A percentile compares a stretch with the other conserved stretches of the same genome.
Conservation (phyloP, 192 early-diverging fungal genomes). For the Nowakowskiella sp. region DNA sequence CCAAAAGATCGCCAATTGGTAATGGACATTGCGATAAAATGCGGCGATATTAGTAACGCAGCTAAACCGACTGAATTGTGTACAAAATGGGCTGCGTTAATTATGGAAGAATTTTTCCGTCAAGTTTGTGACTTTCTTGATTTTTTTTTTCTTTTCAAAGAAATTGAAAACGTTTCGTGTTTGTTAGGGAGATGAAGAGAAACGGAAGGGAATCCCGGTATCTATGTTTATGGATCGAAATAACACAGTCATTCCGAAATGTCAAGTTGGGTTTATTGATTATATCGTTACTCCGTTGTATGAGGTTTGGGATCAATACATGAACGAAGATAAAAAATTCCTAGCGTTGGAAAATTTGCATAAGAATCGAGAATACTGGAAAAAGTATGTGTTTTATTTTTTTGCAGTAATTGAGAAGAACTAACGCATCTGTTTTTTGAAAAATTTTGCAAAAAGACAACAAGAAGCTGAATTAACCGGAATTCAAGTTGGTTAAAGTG, state of each 20-base stretch:
- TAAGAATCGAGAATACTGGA: constrained; percentile 25
- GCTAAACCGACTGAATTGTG: constrained; percentile 33
- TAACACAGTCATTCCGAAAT: constrained; percentile 42
- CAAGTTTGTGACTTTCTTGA: constrained; percentile 22
- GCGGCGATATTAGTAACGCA: constrained; percentile 50
- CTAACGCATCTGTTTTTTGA: too few species aligned
- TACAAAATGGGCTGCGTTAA: constrained; percentile 43
- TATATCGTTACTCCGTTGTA: constrained; percentile 50
- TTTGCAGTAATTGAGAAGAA: too few species aligned
- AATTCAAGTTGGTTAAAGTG: too few species aligned
- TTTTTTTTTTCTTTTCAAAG: neutral
- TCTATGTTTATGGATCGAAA: constrained; percentile 49
- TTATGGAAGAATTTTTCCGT: constrained; percentile 54
- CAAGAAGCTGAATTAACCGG: too few species aligned
- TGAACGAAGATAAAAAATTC: constrained; percentile 26
- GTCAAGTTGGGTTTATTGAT: constrained; percentile 58
- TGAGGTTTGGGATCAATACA: constrained; percentile 42
- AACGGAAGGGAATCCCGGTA: constrained; percentile 35
- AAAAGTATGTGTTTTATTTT: too few species aligned
- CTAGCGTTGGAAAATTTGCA: constrained; percentile 13
- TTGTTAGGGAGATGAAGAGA: constrained; percentile 43
- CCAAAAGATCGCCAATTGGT: constrained; percentile 36
- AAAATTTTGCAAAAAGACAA: too few species aligned
- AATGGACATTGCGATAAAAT: constrained; percentile 52
- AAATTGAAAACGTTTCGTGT: constrained; percentile 8